Base-by-base conservation (phyloP, 768 basidiomycete species). In the Tylopilus sp. region DNA sequence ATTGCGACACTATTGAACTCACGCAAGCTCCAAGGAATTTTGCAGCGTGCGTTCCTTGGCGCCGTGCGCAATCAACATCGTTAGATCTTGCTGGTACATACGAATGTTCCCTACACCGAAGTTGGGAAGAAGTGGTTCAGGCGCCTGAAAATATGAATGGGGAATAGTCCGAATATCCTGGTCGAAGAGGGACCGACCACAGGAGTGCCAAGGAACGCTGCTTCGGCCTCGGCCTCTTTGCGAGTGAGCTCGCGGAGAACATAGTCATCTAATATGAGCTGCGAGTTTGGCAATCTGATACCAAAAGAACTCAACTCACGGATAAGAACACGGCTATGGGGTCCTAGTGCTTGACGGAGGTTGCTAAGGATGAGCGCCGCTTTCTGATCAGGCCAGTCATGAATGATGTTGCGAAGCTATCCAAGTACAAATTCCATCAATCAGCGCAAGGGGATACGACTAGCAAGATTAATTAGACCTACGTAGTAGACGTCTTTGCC, bases 341-440 rank as follows among this genome's bases (percentile, higher is more conserved):
- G 62, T 23, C 55, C 60, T 53, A 72, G 56, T 8, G 64, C 69
- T 51, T 58, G 46, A 22, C 67, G 59, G 43, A 72, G 33, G 48
- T 70, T 69, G 20, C 47, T 49, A 18, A 71, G 55, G 35, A 71
- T 69, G 5, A 58, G 47, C 1, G 49, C 33, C 12, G 62, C 54
- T n/a, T 63, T 57, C 2, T 57, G 48, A 48, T 72, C 71, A 9
- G 67, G 58, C 70, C 69, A 73, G 49, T 71, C 59, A 39, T 70
- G 70, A 23, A 64, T 59, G 36, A 66, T 60, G 26, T 58, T 59
- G 26, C 60, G 60, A 20, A 60, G 59, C 59, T 62, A 13, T 26
- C 26, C 26, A 26, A 9, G 26, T 26, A 4, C 26, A 4, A 26
- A 33, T 18, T 5, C 1, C 25, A 7, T 41, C 36, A 40, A 40